Evolutionary conservation across 176 grass and related monocot genomes (phyloP).

Genomic region (Ensete glaucum): DNA sequence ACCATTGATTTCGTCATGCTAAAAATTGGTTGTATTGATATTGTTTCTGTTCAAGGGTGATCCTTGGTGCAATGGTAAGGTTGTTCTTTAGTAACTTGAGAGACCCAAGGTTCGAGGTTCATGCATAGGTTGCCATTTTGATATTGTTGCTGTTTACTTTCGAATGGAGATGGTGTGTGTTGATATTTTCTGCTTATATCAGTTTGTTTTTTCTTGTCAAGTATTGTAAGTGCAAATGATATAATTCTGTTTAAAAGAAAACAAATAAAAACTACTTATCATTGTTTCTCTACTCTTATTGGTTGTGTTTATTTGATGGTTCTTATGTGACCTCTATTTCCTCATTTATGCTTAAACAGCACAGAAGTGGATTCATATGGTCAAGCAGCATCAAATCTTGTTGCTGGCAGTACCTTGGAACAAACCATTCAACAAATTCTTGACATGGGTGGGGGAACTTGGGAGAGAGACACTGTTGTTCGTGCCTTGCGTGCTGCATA

Average conservation of each 20-base stretch:
- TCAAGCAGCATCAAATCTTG: slow-evolving; percentile 72
- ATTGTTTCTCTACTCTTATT: neutral
- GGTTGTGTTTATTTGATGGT: neutral
- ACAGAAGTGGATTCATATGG: slow-evolving; percentile 52
- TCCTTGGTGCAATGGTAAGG: too few species aligned
- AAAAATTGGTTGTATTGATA: neutral
- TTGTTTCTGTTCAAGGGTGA: neutral
- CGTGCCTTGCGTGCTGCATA: slow-evolving; percentile 72
- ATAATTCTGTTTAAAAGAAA: neutral
- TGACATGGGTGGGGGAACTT: slow-evolving; percentile 84
- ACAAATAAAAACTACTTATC: too few species aligned
- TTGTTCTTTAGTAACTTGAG: too few species aligned
- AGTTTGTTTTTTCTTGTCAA: neutral
- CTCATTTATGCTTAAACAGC: slow-evolving; percentile 21
- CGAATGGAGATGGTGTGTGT: neutral
- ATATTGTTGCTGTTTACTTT: too few species aligned
- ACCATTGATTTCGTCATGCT: neutral
- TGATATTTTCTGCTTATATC: neutral
- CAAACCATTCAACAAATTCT: slow-evolving; percentile 68
- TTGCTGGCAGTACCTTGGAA: slow-evolving; percentile 59
- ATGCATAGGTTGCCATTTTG: too few species aligned
- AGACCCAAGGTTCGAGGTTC: too few species aligned
- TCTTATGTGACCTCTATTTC: neutral
- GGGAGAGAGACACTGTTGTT: slow-evolving; percentile 75
- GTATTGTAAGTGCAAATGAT: neutral